These are phyloP conservation scores for Gossypium anomalum DNA, from an alignment of 345 rosid species.

Conservation along the genomic window DNA sequence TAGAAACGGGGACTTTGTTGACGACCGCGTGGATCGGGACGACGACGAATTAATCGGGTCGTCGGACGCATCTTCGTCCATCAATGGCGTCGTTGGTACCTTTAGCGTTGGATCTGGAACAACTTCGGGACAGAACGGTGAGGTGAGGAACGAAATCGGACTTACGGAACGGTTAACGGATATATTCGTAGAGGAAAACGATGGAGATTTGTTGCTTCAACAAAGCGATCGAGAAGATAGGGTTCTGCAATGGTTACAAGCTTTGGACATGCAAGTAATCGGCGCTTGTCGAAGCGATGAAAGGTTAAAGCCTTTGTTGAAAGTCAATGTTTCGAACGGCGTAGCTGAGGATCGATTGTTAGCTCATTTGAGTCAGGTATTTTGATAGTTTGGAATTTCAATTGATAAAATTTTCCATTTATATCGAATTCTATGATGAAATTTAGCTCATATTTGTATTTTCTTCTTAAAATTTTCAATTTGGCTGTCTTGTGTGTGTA, in stretches of 20 bases:
- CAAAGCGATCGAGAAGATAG: constrained; percentile 60
- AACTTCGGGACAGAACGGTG: constrained; percentile 16
- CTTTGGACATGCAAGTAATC: constrained; percentile 82
- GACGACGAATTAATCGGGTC: constrained; percentile 34
- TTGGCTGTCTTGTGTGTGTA: neutral
- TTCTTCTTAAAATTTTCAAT: neutral
- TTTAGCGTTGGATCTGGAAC: constrained; percentile 38
- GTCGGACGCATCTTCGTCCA: constrained; percentile 22
- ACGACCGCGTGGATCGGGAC: constrained; percentile 34
- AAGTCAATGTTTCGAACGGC: constrained; percentile 56
- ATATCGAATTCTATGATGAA: neutral
- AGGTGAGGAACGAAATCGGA: constrained; percentile 30
- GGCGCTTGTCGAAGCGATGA: constrained; percentile 98
- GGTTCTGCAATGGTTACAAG: constrained; percentile 83
- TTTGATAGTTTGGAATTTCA: neutral
- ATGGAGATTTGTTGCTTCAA: constrained; percentile 64
- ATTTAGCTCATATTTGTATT: neutral
- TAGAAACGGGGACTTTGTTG: constrained; percentile 36
- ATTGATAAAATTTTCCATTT: neutral
- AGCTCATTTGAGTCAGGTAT: constrained; percentile 83
- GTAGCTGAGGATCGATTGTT: constrained; percentile 74
- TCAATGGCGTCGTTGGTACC: constrained; percentile 25
- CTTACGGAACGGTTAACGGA: constrained; percentile 60
- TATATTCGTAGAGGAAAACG: constrained; percentile 41
- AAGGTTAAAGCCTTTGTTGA: constrained; percentile 89